Evolutionary conservation across 129 eudicot species (phyloP), one percentile per base, ranked within the genome.

Genomic region (Centella asiatica): DNA sequence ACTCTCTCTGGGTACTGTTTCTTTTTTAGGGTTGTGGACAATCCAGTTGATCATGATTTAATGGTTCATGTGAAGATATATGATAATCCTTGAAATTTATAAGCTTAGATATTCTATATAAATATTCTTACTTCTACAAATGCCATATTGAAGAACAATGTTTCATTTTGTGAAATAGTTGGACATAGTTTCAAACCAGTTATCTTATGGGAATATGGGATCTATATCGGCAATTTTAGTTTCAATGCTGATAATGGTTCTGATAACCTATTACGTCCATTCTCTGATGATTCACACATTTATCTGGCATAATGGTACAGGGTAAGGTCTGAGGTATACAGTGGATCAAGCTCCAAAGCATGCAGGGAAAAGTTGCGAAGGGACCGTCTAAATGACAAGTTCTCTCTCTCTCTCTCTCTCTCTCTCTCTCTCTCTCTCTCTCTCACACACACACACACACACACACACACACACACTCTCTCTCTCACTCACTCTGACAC

Each of bases 341-440:
- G 72, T 68, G 69, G 80, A 65, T 77, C 97, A 62, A 85, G 85
- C 65, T 80, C 88, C 71, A 89, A 85, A 85, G 97, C 97, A 11
- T 83, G 95, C 76, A 78, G 97, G 51, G 97, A 89, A 75, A 89
- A 89, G 71, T 69, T 79, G 76, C 86, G 97, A 31, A 78, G 97
- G 72, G 97, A 82, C 68, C 80, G 74, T 58, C 85, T 89, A 19
- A 89, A 85, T 65, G 95, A 89, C 76, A 89, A 85, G 97, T 83
- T 45, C 53, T 64, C 44, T 18, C 57, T 27, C 34, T 42, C 22
- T 58, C 37, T 50, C 44, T 34, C 33, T 29, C 20, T 42, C n/a
- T n/a, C n/a, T n/a, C n/a, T n/a, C n/a, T n/a, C n/a, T n/a, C n/a
- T n/a, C n/a, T n/a, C n/a, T 45, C 53, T 64, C 44, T 18, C 57